These are phyloP conservation scores for Ascomycota sp. DNA, from an alignment of 2,329 filamentous ascomycete genomes.

Conservation along the genomic window DNA sequence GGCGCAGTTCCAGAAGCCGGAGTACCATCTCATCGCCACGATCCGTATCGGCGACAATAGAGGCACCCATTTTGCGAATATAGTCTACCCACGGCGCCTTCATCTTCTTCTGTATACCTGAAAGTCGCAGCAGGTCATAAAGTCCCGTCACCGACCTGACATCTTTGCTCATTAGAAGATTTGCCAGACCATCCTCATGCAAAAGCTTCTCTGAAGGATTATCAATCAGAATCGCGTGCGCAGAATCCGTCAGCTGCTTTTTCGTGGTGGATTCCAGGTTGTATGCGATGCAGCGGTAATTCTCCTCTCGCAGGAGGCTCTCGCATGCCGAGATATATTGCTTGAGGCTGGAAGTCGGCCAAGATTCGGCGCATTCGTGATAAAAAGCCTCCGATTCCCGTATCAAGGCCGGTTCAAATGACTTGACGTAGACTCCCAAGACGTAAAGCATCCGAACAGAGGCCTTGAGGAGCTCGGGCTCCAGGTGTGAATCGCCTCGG, in stretches of 20 bases:
- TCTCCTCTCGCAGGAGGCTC: slow-evolving; percentile 47
- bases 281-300: slow-evolving; percentile 54
- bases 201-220: slow-evolving; percentile 44
- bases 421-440: slow-evolving; percentile 55
- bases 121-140: slow-evolving; percentile 54
- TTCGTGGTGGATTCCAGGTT: slow-evolving; percentile 68
- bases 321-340: slow-evolving; percentile 54
- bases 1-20: slow-evolving; percentile 59
- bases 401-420: slow-evolving; percentile 61
- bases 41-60: slow-evolving; percentile 59
- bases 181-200: slow-evolving; percentile 41
- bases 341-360: slow-evolving; percentile 41
- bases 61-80: slow-evolving; percentile 50
- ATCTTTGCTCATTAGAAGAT: slow-evolving; percentile 49
- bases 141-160: slow-evolving; percentile 49
- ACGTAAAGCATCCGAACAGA: slow-evolving; percentile 66
- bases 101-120: slow-evolving; percentile 46
- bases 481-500: slow-evolving; percentile 29
- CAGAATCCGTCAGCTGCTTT: slow-evolving; percentile 46
- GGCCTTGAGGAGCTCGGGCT: slow-evolving; percentile 44
- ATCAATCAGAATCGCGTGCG: slow-evolving; percentile 51
- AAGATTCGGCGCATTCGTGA: slow-evolving; percentile 41
- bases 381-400: slow-evolving; percentile 46
- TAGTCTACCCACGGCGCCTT: slow-evolving; percentile 56
- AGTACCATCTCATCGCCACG: slow-evolving; percentile 70